Evolutionary conservation across 2,329 filamentous ascomycete species (phyloP), one percentile per base, ranked within the genome.

Genomic region (Mollisiaceae sp.): DNA sequence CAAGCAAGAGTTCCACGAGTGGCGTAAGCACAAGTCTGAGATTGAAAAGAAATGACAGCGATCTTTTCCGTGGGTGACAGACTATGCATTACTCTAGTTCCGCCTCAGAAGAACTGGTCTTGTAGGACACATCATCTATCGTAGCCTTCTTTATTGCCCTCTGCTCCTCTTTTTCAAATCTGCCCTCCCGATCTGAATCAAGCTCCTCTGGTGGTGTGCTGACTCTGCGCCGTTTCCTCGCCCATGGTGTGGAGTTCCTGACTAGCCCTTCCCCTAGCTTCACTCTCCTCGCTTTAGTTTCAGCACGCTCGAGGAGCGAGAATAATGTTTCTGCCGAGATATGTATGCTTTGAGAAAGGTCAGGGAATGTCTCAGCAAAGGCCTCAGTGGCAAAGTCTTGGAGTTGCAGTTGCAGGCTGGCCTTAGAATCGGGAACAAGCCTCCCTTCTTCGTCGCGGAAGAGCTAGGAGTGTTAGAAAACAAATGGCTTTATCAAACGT

Each of bases 191-290:
- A 50, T 70, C 67, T 65, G 57, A 65, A 60, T 65, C 56, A 43
- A 69, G 67, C 57, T 70, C 41, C 69, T 70, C 65, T 38, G 67
- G 65, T 66, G 69, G 69, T 1, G 67, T 70, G 58, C 64, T 68
- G 56, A 61, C 66, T 65, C 64, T 68, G 52, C 66, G 66, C 59
- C 65, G 52, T 66, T 67, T 66, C 57, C 60, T 70, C 43, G 59
- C 60, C 67, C 68, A 70, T 47, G 66, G 66, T 68, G 43, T 66
- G 36, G 60, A 52, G 38, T 45, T 63, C 58, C 60, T 57, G 2
- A 56, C 50, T 66, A 69, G 14, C 8, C 66, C 63, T 65, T 65
- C 50, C 27, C 60, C 63, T 58, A 55, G 27, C 64, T 66, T 68
- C 54, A 68, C 64, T 65, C 64, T 66, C 61, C 38, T 68, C 61